Evolutionary conservation across 2,329 filamentous ascomycete genomes (phyloP).

Genomic region (Aspergillus cejpii): DNA sequence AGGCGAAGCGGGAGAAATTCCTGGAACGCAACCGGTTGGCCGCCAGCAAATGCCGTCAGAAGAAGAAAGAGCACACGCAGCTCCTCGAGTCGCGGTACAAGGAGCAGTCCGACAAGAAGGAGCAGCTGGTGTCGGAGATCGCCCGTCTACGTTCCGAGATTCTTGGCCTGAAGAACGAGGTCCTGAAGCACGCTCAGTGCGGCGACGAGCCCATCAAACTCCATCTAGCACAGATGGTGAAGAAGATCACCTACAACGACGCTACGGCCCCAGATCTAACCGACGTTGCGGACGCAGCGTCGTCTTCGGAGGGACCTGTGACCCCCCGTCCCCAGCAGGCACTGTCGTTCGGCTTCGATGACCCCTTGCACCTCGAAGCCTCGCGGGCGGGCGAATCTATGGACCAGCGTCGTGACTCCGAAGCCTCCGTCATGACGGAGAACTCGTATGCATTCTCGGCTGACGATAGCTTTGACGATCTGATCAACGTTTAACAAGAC

Average conservation of each 20-base stretch:
- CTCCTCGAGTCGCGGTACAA: conserved; percentile 42
- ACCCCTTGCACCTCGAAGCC: conserved; percentile 25
- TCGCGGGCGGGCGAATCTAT: conserved; percentile 9
- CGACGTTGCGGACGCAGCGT: conserved; percentile 9
- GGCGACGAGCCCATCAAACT: conserved; percentile 34
- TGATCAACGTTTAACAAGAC: conserved; percentile 27
- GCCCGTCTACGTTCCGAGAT: conserved; percentile 34
- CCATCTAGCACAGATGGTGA: conserved; percentile 35
- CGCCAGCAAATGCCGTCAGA: conserved; percentile 56
- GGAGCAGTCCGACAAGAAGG: conserved; percentile 32
- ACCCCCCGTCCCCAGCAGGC: conserved; percentile 7
- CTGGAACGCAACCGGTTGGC: conserved; percentile 55
- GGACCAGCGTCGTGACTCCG: conserved; percentile 28
- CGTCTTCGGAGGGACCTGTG: conserved; percentile 10
- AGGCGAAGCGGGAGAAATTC: conserved; percentile 45
- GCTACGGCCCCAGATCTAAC: conserved; percentile 9
- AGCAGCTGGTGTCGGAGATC: conserved; percentile 29
- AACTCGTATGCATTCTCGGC: conserved; percentile 26
- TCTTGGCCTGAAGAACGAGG: conserved; percentile 36
- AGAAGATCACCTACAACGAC: conserved; percentile 30
- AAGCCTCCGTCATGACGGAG: conserved; percentile 25
- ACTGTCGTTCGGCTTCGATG: conserved; percentile 32
- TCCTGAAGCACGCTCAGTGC: conserved; percentile 37
- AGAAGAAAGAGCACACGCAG: conserved; percentile 54
- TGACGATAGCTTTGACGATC: conserved; percentile 29